These are phyloP conservation scores for Lantana camara DNA, from an alignment of 257 asterid species.

Conservation along the genomic window DNA sequence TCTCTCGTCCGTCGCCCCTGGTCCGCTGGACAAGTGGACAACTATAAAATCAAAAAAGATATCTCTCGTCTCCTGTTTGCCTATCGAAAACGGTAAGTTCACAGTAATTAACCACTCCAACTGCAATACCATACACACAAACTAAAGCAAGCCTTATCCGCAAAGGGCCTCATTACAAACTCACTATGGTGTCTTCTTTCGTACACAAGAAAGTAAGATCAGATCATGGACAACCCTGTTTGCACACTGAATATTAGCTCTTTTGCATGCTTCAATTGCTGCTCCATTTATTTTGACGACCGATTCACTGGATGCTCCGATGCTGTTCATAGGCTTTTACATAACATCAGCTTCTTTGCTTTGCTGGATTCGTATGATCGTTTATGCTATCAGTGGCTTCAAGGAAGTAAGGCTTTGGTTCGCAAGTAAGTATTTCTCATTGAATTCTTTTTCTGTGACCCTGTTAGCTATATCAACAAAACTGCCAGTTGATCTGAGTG, in stretches of 20 bases:
- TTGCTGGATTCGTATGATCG: conserved; percentile 21
- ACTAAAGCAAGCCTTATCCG: too few species aligned
- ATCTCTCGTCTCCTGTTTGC: too few species aligned
- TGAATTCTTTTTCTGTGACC: conserved; percentile 24
- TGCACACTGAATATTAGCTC: neutral
- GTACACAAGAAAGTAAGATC: too few species aligned
- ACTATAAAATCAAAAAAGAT: too few species aligned
- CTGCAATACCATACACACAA: too few species aligned
- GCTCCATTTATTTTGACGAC: neutral
- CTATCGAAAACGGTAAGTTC: too few species aligned
- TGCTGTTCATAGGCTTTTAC: conserved; percentile 37
- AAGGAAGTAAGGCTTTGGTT: conserved; percentile 30
- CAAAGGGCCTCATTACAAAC: too few species aligned
- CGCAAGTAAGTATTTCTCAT: conserved; percentile 35
- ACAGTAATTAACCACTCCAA: too few species aligned
- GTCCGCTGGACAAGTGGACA: too few species aligned
- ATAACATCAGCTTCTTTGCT: conserved; percentile 33
- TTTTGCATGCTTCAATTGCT: neutral
- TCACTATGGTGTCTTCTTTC: too few species aligned
- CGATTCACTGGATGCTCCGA: conserved; percentile 18
- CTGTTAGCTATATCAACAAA: conserved; percentile 31
- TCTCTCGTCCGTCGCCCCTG: too few species aligned
- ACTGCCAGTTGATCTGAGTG: conserved; percentile 36
- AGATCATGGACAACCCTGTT: too few species aligned
- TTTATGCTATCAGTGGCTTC: conserved; percentile 27